Evolutionary conservation across 2,329 filamentous ascomycete species (phyloP), one percentile per base, ranked within the genome.

Genomic region (Ophiosphaerella korrae): DNA sequence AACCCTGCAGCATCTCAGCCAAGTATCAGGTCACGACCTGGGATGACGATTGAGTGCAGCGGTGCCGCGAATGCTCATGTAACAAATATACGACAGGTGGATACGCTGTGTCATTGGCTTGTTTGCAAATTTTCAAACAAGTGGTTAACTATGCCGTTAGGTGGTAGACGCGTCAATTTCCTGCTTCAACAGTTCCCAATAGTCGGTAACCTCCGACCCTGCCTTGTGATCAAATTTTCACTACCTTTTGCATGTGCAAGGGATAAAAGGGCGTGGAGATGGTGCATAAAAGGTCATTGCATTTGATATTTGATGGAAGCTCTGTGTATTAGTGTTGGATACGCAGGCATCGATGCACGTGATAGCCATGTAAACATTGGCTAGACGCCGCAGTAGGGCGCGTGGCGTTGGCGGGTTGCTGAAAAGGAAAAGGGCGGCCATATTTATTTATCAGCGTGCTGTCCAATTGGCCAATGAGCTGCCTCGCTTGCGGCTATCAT

Each of bases 31-130:
- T 36, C 34, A 3, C 18, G n/a, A 32, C 32, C 18, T 24, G 33
- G 38, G 36, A 44, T 45, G 37, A 56, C 45, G n/a, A 12, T 34
- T 26, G 33, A 41, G 39, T 32, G 45, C 45, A 48, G 32, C 45
- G 33, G 12, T 14, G 35, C 32, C 11, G 40, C n/a, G 24, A 52
- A 29, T 29, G 32, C 37, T 44, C 41, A 56, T 23, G 50, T 53
- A 21, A 55, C 32, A 48, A 48, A 41, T 51, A 58, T 48, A 55
- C 55, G 54, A 50, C 38, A 38, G 50, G 64, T 68, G 64, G 66
- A 60, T 62, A 48, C 52, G 21, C 12, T 29, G 48, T 63, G 58
- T 65, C 51, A 61, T 58, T 59, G 53, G 43, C 21, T 47, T 44
- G 23, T 29, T 39, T 59, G 56, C 53, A 63, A 63, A 58, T 58